These are phyloP conservation scores for Tetramitus jugosus DNA, from an alignment of 208 protist species.

Conservation along the genomic window DNA sequence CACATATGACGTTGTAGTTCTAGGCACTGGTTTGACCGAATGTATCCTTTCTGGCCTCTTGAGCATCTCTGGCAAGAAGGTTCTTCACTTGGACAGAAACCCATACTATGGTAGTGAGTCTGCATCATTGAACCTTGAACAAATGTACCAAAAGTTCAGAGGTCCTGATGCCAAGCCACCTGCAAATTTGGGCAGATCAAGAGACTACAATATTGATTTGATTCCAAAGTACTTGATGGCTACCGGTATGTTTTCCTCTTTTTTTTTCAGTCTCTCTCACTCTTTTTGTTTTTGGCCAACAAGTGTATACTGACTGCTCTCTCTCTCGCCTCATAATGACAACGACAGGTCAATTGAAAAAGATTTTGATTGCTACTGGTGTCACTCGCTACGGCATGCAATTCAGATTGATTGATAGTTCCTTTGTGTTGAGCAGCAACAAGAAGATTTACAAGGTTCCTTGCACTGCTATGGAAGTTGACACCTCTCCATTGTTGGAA, in stretches of 20 bases:
- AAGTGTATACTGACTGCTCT: too few relatives aligned
- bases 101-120: conserved; percentile 98
- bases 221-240: conserved; percentile 99
- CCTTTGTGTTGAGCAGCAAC: too few relatives aligned
- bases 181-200: conserved; percentile 64
- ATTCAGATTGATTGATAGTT: too few relatives aligned
- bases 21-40: conserved; percentile 98
- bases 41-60: conserved; percentile 88
- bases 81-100: conserved; percentile 99
- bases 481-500: conserved; percentile 88
- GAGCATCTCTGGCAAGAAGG: conserved; percentile 89
- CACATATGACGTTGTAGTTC: conserved; percentile 65
- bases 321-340: too few relatives aligned
- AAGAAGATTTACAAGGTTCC: conserved; percentile 98
- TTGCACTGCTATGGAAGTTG: conserved; percentile 84
- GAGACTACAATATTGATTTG: conserved; percentile 98
- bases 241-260: conserved; percentile 73
- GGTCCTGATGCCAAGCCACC: conserved; percentile 61
- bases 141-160: conserved; percentile 88
- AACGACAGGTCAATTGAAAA: too few relatives aligned
- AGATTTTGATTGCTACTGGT: conserved; percentile 93
- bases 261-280: too few relatives aligned
- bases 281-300: too few relatives aligned
- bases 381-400: too few relatives aligned
- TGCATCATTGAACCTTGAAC: conserved; percentile 94